A percentile compares a stretch with the other conserved stretches of the same genome.
Evolutionary conservation across 2,329 filamentous ascomycete species (phyloP).

Genomic region (Lecanicillium sp.): DNA sequence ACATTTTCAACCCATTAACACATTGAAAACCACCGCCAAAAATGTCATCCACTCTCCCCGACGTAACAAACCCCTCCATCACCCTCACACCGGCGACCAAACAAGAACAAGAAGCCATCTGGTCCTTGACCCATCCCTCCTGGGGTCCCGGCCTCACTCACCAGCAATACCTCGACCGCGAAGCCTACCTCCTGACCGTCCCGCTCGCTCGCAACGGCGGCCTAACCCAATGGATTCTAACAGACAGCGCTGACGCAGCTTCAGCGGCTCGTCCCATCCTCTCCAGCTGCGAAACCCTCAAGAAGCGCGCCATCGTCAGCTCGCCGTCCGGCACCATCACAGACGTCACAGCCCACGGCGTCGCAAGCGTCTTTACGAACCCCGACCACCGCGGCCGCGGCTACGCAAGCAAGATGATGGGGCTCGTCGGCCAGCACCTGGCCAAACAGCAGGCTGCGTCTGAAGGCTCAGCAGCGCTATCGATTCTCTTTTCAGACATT

Average conservation of each 20-base stretch:
- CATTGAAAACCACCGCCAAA: slow-evolving; percentile 2
- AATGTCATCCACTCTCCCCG: slow-evolving; percentile 5
- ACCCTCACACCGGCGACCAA: slow-evolving; percentile 48
- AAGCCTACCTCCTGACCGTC: slow-evolving; percentile 46
- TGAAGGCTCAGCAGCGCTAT: slow-evolving; percentile 47
- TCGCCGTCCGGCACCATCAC: slow-evolving; percentile 21
- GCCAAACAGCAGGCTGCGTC: slow-evolving; percentile 16
- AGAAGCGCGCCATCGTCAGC: slow-evolving; percentile 47
- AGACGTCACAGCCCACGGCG: slow-evolving; percentile 60
- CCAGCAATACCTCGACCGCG: slow-evolving; percentile 50
- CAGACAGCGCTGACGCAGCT: slow-evolving; percentile 27
- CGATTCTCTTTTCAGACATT: slow-evolving; percentile 79
- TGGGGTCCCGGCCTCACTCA: slow-evolving; percentile 52
- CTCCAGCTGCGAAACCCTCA: slow-evolving; percentile 55
- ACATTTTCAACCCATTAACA: not conserved
- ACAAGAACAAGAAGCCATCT: slow-evolving; percentile 45
- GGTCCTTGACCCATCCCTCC: slow-evolving; percentile 43
- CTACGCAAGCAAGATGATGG: slow-evolving; percentile 71
- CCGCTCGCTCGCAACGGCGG: slow-evolving; percentile 51
- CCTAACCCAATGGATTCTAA: slow-evolving; percentile 57
- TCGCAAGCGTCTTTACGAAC: slow-evolving; percentile 73
- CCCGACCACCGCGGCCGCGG: slow-evolving; percentile 59
- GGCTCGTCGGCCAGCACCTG: slow-evolving; percentile 46
- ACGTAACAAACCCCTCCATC: slow-evolving; percentile 14
- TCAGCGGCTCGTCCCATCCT: slow-evolving; percentile 43